Conservation (phyloP, 192 early-diverging fungal genomes). For the Rhizoclosmatium globosum region DNA sequence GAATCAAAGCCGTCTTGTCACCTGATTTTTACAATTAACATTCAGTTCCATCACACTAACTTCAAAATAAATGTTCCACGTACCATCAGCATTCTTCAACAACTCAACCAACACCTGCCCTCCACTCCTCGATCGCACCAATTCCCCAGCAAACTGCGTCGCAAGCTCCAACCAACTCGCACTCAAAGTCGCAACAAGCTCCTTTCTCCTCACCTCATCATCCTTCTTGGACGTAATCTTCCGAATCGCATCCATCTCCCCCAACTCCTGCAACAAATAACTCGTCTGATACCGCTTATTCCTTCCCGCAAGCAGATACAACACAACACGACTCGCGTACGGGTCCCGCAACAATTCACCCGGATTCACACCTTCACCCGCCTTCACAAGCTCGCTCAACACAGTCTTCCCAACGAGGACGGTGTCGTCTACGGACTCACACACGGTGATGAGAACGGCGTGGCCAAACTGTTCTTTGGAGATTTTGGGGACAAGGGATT, state of each 20-base stretch:
- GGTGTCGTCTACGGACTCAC: constrained; percentile 95
- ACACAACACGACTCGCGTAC: constrained; percentile 79
- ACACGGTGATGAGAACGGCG: constrained; percentile 79
- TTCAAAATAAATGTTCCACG: not conserved
- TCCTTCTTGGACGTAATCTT: constrained; percentile 85
- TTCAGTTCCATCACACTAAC: not conserved
- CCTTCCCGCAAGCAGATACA: constrained; percentile 85
- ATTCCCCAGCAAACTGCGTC: constrained; percentile 55
- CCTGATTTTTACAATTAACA: constrained; percentile 23
- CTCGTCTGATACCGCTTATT: constrained; percentile 72
- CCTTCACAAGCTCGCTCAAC: constrained; percentile 57
- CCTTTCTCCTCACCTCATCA: constrained; percentile 63
- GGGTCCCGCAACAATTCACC: constrained; percentile 69
- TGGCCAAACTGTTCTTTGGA: constrained; percentile 90
- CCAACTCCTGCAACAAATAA: constrained; percentile 55
- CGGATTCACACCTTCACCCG: constrained; percentile 29
- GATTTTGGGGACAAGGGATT: constrained; percentile 80
- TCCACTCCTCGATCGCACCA: constrained; percentile 72
- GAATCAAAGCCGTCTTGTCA: constrained; percentile 38
- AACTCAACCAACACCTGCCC: constrained; percentile 69
- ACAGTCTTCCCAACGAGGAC: constrained; percentile 82
- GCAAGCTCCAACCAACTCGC: constrained; percentile 68
- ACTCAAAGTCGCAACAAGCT: constrained; percentile 73
- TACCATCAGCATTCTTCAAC: constrained; percentile 41
- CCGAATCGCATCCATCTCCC: constrained; percentile 76